phyloP scores from a whole-genome alignment of 805 yeast species.

The Starmerella floris region DNA sequence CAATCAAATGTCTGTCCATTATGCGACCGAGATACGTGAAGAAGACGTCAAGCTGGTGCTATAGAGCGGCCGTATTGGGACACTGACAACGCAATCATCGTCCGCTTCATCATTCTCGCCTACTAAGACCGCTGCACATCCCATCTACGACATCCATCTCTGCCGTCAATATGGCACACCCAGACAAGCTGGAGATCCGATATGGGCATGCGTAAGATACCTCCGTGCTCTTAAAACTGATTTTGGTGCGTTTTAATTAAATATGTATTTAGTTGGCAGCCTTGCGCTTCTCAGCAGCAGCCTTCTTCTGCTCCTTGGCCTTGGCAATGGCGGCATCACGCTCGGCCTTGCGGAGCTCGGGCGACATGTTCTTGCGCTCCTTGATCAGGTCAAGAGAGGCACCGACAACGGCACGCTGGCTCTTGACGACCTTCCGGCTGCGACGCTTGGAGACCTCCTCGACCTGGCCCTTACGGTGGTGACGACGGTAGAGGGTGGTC shows the following conservation, averaged over 20 bases:
- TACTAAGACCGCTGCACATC: too few relatives aligned
- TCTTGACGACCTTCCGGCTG: slow-evolving; percentile 92
- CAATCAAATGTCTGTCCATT: too few relatives aligned
- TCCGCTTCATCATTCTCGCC: too few relatives aligned
- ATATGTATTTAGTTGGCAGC: slow-evolving; percentile 35
- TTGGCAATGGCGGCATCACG: slow-evolving; percentile 73
- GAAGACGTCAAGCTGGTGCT: too few relatives aligned
- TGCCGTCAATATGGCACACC: too few relatives aligned
- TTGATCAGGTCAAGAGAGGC: slow-evolving; percentile 96
- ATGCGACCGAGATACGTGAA: too few relatives aligned
- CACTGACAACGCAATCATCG: too few relatives aligned
- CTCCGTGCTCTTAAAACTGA: background rate
- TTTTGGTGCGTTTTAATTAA: slow-evolving; percentile 2
- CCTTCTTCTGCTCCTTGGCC: slow-evolving; percentile 48
- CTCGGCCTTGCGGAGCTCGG: slow-evolving; percentile 95
- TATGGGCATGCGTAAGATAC: too few relatives aligned
- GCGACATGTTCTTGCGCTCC: slow-evolving; percentile 92
- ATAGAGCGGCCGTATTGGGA: too few relatives aligned
- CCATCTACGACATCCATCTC: too few relatives aligned
- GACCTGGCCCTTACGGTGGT: slow-evolving; percentile 99
- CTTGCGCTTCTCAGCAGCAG: slow-evolving; percentile 87
- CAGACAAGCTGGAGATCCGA: too few relatives aligned
- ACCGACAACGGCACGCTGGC: slow-evolving; percentile 99
- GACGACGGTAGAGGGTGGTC: slow-evolving; percentile 99
- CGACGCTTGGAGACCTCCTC: slow-evolving; percentile 98